Evolutionary conservation across 1,139 yeast genomes (phyloP), one percentile per base, ranked within the genome.

Genomic region (Yamadazyma trypodendri): DNA sequence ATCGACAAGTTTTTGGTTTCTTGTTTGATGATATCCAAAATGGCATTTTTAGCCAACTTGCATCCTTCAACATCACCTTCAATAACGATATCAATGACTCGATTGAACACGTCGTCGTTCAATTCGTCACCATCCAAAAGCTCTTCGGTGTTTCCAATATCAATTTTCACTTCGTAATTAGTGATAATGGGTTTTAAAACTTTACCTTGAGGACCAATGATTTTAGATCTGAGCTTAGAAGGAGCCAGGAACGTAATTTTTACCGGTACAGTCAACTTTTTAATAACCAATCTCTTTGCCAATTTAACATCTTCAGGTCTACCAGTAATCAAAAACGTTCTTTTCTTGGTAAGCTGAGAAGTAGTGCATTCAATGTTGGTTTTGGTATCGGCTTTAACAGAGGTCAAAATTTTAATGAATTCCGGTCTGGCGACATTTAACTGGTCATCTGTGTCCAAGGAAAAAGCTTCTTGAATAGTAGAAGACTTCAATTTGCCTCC

Each of bases 201-300:
- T 49, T 76, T 76, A 55, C 98, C 99, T 60, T 83, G 86, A 33
- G 92, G 77, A 41, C 99, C 99, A 63, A 94, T 89, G 46, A 94
- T 78, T 41, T 79, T 76, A 3, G 95, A 76, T 60, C 96, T 79
- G 38, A 88, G 75, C 50, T 78, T 77, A 20, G 92, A 77, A 28
- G 98, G 97, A 40, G 92, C 79, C 32, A 71, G 62, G 56, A 92
- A 76, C 29, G 71, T 62, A 35, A 77, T 65, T 12, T 67, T 67
- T 39, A 86, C 78, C 34, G 94, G 90, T 59, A 84, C 84, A 28
- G 95, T 82, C 57, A 92, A 74, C 50, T 80, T 84, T 55, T 80
- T 81, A 45, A 85, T 75, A 40, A 94, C 76, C 49, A 85, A 85
- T 45, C 89, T 75, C 61, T 81, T 83, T 43, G 96, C 97, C 33